These are phyloP conservation scores for Aspergillus neotritici DNA, from an alignment of 2,329 filamentous ascomycete genomes.

Conservation along the genomic window DNA sequence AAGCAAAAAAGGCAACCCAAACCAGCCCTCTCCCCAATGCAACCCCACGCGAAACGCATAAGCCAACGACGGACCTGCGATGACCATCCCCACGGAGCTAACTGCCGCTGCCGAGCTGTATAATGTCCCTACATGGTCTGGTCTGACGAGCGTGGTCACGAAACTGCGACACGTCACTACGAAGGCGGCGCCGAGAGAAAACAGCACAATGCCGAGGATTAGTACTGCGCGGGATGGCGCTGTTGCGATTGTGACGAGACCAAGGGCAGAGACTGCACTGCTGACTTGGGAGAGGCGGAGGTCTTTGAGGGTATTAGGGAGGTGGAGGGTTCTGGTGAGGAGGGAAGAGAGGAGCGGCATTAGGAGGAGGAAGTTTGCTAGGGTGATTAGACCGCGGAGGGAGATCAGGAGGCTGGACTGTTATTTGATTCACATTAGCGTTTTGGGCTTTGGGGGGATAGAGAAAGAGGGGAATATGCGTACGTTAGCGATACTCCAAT, in stretches of 20 bases:
- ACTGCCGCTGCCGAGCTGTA: conserved; percentile 24
- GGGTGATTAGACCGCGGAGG: conserved; percentile 18
- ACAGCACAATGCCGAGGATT: conserved; percentile 17
- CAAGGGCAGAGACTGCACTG: conserved; percentile 17
- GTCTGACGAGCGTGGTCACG: conserved; percentile 21
- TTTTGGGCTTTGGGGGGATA: conserved; percentile 3
- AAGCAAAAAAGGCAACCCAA: conserved; percentile 24
- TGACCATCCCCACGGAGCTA: conserved; percentile 15
- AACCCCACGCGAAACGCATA: conserved; percentile 22
- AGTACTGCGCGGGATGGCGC: conserved; percentile 8
- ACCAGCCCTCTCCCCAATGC: conserved; percentile 22
- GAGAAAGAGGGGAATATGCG: background rate
- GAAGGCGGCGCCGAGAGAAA: conserved; percentile 23
- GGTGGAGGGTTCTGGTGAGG: conserved; percentile 11
- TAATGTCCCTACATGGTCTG: conserved; percentile 24
- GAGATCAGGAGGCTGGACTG: conserved; percentile 27
- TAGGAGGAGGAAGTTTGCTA: conserved; percentile 19
- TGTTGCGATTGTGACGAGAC: conserved; percentile 15
- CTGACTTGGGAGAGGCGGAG: conserved; percentile 16
- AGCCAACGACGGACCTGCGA: conserved; percentile 24
- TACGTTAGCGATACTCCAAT: conserved; percentile 26
- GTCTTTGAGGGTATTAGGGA: conserved; percentile 20
- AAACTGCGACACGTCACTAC: conserved; percentile 19
- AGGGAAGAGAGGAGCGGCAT: conserved; percentile 18
- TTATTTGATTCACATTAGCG: background rate